These are phyloP conservation scores for Alternaria burnsii DNA, from an alignment of 2,329 filamentous ascomycete species.

Conservation along the genomic window DNA sequence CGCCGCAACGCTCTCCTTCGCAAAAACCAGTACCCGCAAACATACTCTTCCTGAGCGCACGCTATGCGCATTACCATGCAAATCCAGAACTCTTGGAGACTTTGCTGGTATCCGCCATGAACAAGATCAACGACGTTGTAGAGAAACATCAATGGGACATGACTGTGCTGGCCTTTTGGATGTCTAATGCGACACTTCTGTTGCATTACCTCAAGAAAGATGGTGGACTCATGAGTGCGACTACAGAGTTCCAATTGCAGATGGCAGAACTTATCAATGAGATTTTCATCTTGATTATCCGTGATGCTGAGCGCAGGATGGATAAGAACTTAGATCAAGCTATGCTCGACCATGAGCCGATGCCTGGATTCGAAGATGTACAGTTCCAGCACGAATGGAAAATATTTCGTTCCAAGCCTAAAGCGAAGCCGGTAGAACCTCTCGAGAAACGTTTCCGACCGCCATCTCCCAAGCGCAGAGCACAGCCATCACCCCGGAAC, in stretches of 20 bases:
- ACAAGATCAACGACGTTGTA: constrained; percentile 97
- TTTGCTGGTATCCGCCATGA: constrained; percentile 85
- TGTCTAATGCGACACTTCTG: constrained; percentile 94
- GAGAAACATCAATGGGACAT: constrained; percentile 98
- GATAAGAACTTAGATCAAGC: constrained; percentile 93
- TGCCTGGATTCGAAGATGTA: constrained; percentile 95
- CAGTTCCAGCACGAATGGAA: constrained; percentile 99
- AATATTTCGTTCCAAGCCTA: constrained; percentile 88
- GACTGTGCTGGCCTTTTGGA: constrained; percentile 99
- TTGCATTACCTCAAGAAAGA: constrained; percentile 98
- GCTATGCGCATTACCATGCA: constrained; percentile 96
- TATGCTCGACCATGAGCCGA: constrained; percentile 98
- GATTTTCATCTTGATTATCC: constrained; percentile 96
- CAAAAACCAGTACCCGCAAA: constrained; percentile 98
- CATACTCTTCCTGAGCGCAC: constrained; percentile 91
- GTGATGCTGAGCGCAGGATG: constrained; percentile 92
- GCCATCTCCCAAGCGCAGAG: constrained; percentile 90
- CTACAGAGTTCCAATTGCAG: constrained; percentile 88
- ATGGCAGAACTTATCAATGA: constrained; percentile 96
- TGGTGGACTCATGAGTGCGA: constrained; percentile 78
- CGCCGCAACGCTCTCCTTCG: constrained; percentile 90
- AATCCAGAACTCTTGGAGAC: constrained; percentile 83
- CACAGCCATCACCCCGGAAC: constrained; percentile 91
- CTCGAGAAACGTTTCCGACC: constrained; percentile 90
- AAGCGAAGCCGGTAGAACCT: constrained; percentile 84